These are phyloP conservation scores for Xylariaceae sp. DNA, from an alignment of 2,329 filamentous ascomycete species.

Conservation along the genomic window DNA sequence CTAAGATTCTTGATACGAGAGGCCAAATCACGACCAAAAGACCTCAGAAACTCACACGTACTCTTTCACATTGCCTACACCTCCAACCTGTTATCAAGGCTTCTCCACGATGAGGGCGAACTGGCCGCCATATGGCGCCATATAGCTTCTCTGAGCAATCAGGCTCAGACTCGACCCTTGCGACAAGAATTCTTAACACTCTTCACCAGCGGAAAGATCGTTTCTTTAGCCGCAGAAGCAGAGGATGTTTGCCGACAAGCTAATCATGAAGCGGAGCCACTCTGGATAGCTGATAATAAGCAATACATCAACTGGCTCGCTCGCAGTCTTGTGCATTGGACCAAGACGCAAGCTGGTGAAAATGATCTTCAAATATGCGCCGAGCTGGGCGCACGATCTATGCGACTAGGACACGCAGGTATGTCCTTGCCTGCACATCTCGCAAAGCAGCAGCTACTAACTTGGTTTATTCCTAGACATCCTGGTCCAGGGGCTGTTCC, in stretches of 20 bases:
- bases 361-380: conserved; percentile 39
- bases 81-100: conserved; percentile 38
- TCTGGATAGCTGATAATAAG: conserved; percentile 61
- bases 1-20: conserved; percentile 57
- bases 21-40: conserved; percentile 35
- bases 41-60: conserved; percentile 37
- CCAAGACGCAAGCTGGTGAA: conserved; percentile 27
- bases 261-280: conserved; percentile 25
- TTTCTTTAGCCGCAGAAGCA: conserved; percentile 51
- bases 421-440: conserved; percentile 23
- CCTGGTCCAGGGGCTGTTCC: conserved; percentile 32
- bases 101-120: conserved; percentile 35
- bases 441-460: conserved; percentile 1
- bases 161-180: conserved; percentile 30
- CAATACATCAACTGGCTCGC: conserved; percentile 69
- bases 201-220: conserved; percentile 44
- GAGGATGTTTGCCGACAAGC: conserved; percentile 41
- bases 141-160: conserved; percentile 12
- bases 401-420: conserved; percentile 72
- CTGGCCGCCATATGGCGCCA: conserved; percentile 24
- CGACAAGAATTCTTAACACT: conserved; percentile 41
- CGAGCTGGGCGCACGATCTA: conserved; percentile 50
- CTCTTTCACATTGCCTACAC: conserved; percentile 40
- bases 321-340: conserved; percentile 50
- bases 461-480: conserved; percentile 33